Evolutionary conservation across 345 rosid genomes (phyloP), one percentile per base, ranked within the genome.

Genomic region (Gossypium arboreum): DNA sequence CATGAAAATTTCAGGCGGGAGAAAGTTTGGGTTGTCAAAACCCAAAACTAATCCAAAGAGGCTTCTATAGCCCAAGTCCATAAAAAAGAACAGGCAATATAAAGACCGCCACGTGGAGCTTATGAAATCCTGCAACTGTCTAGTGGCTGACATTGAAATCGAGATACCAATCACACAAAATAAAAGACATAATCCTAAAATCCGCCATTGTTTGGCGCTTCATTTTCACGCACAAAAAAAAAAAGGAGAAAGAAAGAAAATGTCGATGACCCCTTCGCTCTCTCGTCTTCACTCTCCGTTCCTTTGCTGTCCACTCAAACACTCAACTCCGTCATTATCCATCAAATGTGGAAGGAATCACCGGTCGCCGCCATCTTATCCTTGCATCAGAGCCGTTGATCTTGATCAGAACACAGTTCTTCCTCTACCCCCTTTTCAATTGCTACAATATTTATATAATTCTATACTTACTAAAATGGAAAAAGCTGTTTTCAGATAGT

Each of bases 361-460:
- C 50, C 89, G 77, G 60, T 82, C 85, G 0, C 71, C 86, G 9
- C 2, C 78, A 17, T 67, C 85, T 75, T 89, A 83, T 82, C 93
- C 92, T 0, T 71, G 85, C 83, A 81, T 91, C 78, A 88, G 88
- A 85, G 90, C 95, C 5, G 57, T 54, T 45, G 97, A 94, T 47
- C 81, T 94, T 52, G 98, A 94, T 75, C 89, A 88, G 58, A 92
- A 88, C 92, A 92, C 97, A 84, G 98, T 94, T 47, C 57, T 64
- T 59, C n/a, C 70, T 47, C 63, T 61, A 2, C 22, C 67, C 68
- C 22, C 67, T 64, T 2, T 60, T 66, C 58, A 25, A 59, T 25
- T 16, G 1, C 3, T 65, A 16, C 4, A 7, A 15, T 9, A 11
- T 39, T 44, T 29, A 7, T 24, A 67, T 22, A 2, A 12, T 13